phyloP scores from a whole-genome alignment of 2,329 filamentous ascomycete genomes.

The Colletotrichum falcatum region DNA sequence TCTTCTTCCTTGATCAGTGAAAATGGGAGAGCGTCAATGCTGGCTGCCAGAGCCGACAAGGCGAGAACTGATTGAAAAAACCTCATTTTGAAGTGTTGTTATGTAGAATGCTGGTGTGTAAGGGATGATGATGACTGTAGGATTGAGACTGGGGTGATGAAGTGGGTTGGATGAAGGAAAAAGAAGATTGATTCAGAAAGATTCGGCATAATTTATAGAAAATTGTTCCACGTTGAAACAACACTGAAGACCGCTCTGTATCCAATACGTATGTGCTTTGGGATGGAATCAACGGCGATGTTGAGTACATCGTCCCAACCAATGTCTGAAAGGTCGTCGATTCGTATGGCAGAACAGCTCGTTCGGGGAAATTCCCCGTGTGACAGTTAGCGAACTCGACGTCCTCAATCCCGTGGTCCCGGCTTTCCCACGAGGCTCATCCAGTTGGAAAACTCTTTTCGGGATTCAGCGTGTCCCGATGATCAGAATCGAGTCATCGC shows the following conservation, averaged over 20 bases:
- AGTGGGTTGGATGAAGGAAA: conserved; percentile 10
- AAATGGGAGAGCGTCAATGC: conserved; percentile 37
- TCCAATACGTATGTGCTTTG: neutral
- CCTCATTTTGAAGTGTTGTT: conserved; percentile 20
- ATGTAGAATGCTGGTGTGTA: neutral
- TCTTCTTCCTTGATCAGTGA: conserved; percentile 28
- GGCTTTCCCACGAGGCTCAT: neutral
- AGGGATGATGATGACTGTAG: neutral
- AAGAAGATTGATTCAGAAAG: neutral
- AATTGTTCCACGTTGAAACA: neutral
- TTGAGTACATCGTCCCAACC: conserved; percentile 11
- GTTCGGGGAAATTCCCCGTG: conserved; percentile 6
- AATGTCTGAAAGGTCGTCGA: conserved; percentile 21
- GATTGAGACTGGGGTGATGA: neutral
- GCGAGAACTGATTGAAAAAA: conserved; percentile 28
- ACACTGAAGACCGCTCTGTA: neutral
- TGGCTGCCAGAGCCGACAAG: conserved; percentile 38
- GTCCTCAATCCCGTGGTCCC: conserved; percentile 12
- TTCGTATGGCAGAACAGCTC: conserved; percentile 1
- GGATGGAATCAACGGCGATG: conserved; percentile 5
- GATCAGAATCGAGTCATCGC: conserved; percentile 3
- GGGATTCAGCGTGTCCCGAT: neutral
- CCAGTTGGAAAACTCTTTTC: conserved; percentile 16
- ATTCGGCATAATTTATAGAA: conserved; percentile 16
- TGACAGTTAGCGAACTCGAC: conserved; percentile 4